Evolutionary conservation across 306 rosid species (phyloP).

Genomic region (Sophora flavescens): DNA sequence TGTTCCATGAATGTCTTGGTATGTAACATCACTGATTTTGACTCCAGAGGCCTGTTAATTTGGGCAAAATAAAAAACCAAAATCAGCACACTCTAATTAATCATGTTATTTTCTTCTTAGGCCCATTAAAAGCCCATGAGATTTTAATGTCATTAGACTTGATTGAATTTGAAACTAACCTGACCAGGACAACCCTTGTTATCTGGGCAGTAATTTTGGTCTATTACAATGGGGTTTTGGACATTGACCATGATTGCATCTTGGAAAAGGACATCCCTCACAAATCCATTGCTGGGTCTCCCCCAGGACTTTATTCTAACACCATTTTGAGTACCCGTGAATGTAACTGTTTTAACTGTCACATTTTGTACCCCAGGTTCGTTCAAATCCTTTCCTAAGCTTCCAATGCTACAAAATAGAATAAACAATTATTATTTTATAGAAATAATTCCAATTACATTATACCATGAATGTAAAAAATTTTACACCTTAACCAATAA

Average conservation of each 20-base stretch:
- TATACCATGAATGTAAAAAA: too few relatives aligned
- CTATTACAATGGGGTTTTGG: conserved; percentile 66
- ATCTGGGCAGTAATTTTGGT: conserved; percentile 70
- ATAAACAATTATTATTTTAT: background rate
- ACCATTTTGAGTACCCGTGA: conserved; percentile 62
- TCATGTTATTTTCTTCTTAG: background rate
- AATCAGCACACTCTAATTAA: background rate
- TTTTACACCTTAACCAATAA: too few relatives aligned
- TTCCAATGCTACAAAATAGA: conserved; percentile 68
- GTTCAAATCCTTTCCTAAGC: conserved; percentile 53
- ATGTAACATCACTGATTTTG: conserved; percentile 60
- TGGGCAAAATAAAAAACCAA: background rate
- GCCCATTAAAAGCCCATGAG: background rate
- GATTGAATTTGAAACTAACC: conserved; percentile 36
- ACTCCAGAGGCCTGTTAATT: conserved; percentile 65
- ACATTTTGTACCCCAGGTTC: conserved; percentile 76
- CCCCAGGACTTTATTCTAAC: conserved; percentile 76
- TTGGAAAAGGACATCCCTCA: conserved; percentile 52
- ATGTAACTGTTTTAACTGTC: conserved; percentile 60
- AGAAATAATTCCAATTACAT: background rate
- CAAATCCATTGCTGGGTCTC: conserved; percentile 61
- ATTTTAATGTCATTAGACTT: background rate
- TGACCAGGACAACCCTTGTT: conserved; percentile 56
- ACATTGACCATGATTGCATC: conserved; percentile 63
- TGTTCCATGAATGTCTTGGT: conserved; percentile 60